Base-by-base conservation (phyloP, 768 basidiomycete species). In the Chalciporus pseudorubinellus region DNA sequence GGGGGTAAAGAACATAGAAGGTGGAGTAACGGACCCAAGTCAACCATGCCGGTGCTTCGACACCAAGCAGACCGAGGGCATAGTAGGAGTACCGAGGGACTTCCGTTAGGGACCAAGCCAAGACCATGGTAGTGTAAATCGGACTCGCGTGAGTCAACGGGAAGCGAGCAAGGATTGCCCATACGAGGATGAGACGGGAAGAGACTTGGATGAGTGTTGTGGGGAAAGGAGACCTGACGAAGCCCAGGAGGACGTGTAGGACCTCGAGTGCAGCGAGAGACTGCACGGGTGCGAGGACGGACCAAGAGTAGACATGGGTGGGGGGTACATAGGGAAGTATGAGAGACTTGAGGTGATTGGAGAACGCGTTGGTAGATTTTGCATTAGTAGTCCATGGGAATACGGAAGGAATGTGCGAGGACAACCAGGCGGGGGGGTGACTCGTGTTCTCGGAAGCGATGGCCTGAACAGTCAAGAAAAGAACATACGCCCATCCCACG, bases 21-120 rank as follows among this genome's bases (percentile, higher is more conserved):
- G 92, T 82, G 18, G 93, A 89, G 77, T 98, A 99, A 48, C 95
- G 92, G 39, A 87, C 67, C 74, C 79, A 88, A 21, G 84, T 72
- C 39, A 91, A 78, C 74, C 78, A 86, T 6, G 79, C 59, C 12
- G 90, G 80, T 14, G 68, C 28, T 3, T 52, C 54, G 19, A 77
- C 68, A 6, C 81, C 81, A 38, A 89, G 55, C 5, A 95, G 77
- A 39, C 74, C 76, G 61, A 77, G 72, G 2, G 87, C 85, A 68
- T 98, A 99, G 76, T 87, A 95, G 9, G 82, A 66, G 72, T 98
- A 98, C 26, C 97, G 90, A 50, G 95, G 83, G 42, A 95, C 82
- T 71, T 99, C 97, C 14, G 93, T 91, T 45, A 85, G 54, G 0
- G 90, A 87, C 97, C 97, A 98, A 0, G 95, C 88, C 54, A 95